Percentiles rank a stretch among this genome's conserved stretches.
Conservation (phyloP, 1,284 basidiomycete species). For the Erythrobasidium hasegawianum region DNA sequence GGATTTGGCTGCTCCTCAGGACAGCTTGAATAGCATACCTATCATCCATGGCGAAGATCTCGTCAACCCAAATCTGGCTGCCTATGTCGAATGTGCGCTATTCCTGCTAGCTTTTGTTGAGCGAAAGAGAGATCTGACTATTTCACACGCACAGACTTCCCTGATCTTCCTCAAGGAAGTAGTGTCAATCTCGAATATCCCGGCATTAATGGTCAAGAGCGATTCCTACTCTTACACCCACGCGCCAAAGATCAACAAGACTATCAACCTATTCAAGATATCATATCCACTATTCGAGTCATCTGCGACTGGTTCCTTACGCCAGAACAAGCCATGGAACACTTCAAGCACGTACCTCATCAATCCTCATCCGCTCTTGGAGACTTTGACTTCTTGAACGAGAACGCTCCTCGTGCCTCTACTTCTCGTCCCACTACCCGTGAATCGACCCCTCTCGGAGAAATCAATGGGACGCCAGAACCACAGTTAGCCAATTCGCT, state of each 20-base stretch:
- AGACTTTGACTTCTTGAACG: slow-evolving; percentile 18
- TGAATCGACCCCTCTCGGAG: slow-evolving; percentile 7
- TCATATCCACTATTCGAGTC: slow-evolving; percentile 19
- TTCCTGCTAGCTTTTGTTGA: too few relatives aligned
- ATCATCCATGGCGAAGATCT: slow-evolving; percentile 19
- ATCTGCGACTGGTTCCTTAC: slow-evolving; percentile 32
- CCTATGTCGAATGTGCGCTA: slow-evolving; percentile 15
- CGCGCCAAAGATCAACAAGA: slow-evolving; percentile 25
- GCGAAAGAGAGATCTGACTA: too few relatives aligned
- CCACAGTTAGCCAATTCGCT: background rate
- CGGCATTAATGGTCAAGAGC: slow-evolving; percentile 16
- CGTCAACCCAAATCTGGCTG: slow-evolving; percentile 2
- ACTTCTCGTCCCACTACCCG: slow-evolving; percentile 1
- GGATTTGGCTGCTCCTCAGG: slow-evolving; percentile 12
- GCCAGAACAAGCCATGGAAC: slow-evolving; percentile 30
- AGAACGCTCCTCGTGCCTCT: slow-evolving; percentile 12
- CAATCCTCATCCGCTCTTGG: slow-evolving; percentile 4
- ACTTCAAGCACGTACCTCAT: slow-evolving; percentile 26
- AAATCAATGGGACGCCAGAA: slow-evolving; percentile 19
- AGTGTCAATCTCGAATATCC: slow-evolving; percentile 26
- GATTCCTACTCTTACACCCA: slow-evolving; percentile 24
- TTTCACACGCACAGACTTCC: slow-evolving; percentile 17
- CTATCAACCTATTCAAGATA: slow-evolving; percentile 35
- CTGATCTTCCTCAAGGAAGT: slow-evolving; percentile 6
- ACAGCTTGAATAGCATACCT: slow-evolving; percentile 1